These are phyloP conservation scores for Oemleria cerasiformis DNA, from an alignment of 306 rosid genomes.

Conservation along the genomic window DNA sequence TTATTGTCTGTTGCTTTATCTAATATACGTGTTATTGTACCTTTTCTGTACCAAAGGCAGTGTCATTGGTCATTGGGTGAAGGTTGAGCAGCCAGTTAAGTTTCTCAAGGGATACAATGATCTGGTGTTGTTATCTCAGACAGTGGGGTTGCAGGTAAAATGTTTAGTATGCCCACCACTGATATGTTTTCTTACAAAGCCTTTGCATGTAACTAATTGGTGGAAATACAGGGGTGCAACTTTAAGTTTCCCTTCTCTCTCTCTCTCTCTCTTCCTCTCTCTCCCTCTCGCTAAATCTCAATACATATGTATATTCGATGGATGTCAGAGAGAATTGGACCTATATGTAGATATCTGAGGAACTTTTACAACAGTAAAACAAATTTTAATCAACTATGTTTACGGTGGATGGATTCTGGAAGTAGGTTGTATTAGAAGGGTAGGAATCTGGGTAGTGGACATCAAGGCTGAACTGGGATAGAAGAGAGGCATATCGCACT, in stretches of 20 bases:
- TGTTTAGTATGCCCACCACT: slow-evolving; percentile 16
- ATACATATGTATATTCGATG: no score
- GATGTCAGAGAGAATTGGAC: no score
- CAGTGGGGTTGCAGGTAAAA: slow-evolving; percentile 92
- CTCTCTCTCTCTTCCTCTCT: slow-evolving; percentile 3
- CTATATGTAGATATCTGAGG: neutral
- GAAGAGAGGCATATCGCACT: neutral
- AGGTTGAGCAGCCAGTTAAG: slow-evolving; percentile 67
- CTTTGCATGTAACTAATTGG: neutral
- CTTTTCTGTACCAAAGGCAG: slow-evolving; percentile 60
- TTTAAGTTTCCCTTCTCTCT: neutral
- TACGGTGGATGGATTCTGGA: neutral
- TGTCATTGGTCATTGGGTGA: slow-evolving; percentile 70
- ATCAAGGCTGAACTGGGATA: neutral
- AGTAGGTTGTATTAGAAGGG: neutral
- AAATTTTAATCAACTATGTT: neutral
- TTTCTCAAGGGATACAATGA: slow-evolving; percentile 78
- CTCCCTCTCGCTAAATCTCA: neutral
- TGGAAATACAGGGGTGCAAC: neutral
- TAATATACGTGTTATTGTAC: slow-evolving; percentile 19
- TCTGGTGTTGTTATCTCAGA: slow-evolving; percentile 60
- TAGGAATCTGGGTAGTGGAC: neutral
- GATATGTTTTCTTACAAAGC: neutral
- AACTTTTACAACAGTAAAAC: neutral
- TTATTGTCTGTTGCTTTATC: neutral